Base-by-base conservation (phyloP, 2,329 filamentous ascomycete species). In the Microdochium nivale region DNA sequence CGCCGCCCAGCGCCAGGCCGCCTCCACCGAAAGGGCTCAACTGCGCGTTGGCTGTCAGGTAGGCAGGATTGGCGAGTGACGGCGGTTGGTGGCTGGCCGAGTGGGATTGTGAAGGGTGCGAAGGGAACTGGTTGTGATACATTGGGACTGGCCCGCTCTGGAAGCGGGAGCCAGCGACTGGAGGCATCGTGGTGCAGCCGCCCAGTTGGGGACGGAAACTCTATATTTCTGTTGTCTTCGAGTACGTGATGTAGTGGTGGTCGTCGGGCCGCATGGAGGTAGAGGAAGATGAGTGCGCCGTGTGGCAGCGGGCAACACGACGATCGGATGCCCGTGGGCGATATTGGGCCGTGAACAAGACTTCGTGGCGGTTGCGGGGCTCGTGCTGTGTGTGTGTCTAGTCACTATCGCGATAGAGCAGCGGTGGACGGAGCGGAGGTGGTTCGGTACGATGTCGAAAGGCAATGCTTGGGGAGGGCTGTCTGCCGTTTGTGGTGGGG, bases 21-120 rank as follows among this genome's bases (percentile, higher is more conserved):
- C 78, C 80, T 13, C 79, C 75, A 2, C 79, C 75, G 64, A 90
- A 90, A 2, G 84, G 82, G 59, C 83, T 86, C 57, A 87, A 78
- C 62, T 78, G 78, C 62, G 81, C 77, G 65, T 85, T 87, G 54
- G 83, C 79, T 60, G 80, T 83, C 56, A 83, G 81, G 67, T 94
- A 95, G 52, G 77, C 79, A 49, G 87, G 83, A 65, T 88, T 87
- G 54, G 78, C 76, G 57, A 80, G 79, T 52, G 91, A 65, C 47
- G 71, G 69, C n/a, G 70, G 72, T 52, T 73, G 72, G 55, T 76
- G 78, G 35, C 68, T 70, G 51, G 66, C 64, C 40, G 69, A 63
- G 56, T 76, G 73, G 49, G 69, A 71, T 57, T 80, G 78, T 46
- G 73, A 71, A 58, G 80, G 76, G 56, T 78, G 75, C 35, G 74